Conservation (phyloP, 768 basidiomycete species). For the Psilocybe sp. region DNA sequence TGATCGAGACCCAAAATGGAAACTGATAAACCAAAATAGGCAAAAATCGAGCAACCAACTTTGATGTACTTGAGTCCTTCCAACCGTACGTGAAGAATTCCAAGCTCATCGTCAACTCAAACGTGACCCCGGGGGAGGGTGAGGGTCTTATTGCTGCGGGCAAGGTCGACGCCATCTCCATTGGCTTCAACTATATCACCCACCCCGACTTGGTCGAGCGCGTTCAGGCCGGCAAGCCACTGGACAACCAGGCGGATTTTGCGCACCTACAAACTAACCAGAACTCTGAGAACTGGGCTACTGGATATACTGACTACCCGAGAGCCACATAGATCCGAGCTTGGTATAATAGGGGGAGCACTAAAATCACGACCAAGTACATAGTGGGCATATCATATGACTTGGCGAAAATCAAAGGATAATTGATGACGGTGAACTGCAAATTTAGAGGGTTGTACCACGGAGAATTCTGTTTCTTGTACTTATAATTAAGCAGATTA, state of each 20-base stretch:
- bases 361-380: no score
- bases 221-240: conserved; percentile 29
- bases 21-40: conserved; percentile 16
- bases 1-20: background rate
- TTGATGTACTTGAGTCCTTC: conserved; percentile 41
- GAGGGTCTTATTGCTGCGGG: conserved; percentile 30
- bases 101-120: conserved; percentile 35
- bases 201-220: conserved; percentile 42
- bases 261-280: conserved; percentile 25
- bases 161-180: conserved; percentile 33
- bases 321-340: background rate
- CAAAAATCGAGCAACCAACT: conserved; percentile 29
- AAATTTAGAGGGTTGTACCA: no score
- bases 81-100: conserved; percentile 32
- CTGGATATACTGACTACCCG: conserved; percentile 36
- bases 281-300: conserved; percentile 16
- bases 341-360: no score
- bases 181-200: conserved; percentile 35
- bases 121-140: conserved; percentile 34
- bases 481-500: no score
- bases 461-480: no score
- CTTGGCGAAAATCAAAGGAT: no score
- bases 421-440: no score
- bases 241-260: conserved; percentile 29
- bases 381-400: no score